Percentiles rank a stretch among this genome's conserved stretches.
These are phyloP conservation scores for Schwanniomyces sp. DNA, from an alignment of 805 yeast genomes.

Conservation along the genomic window DNA sequence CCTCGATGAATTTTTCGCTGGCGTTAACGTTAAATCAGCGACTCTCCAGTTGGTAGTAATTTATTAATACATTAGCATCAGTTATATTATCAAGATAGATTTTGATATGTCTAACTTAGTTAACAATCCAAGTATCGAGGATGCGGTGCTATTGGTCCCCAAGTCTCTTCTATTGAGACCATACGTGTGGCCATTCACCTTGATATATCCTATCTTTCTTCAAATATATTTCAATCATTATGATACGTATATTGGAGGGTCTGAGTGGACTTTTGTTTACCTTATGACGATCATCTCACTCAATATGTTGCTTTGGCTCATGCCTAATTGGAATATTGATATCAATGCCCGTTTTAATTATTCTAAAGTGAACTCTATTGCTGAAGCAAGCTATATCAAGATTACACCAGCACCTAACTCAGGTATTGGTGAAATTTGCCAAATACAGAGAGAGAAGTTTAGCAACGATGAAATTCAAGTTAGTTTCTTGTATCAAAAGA, in stretches of 20 bases:
- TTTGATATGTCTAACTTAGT: conserved; percentile 47
- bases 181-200: conserved; percentile 78
- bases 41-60: background rate
- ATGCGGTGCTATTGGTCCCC: conserved; percentile 74
- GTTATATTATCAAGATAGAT: background rate
- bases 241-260: conserved; percentile 80
- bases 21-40: background rate
- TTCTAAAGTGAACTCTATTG: conserved; percentile 46
- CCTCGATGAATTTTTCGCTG: background rate
- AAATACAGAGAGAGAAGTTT: conserved; percentile 53
- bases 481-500: conserved; percentile 85
- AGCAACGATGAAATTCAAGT: conserved; percentile 61
- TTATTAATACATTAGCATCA: background rate
- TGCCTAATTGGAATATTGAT: conserved; percentile 92
- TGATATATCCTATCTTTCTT: conserved; percentile 71
- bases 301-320: conserved; percentile 75
- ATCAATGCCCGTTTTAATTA: conserved; percentile 73
- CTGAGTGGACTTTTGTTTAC: conserved; percentile 95
- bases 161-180: conserved; percentile 62
- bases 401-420: conserved; percentile 81
- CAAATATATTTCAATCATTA: conserved; percentile 67
- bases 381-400: conserved; percentile 69
- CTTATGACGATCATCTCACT: conserved; percentile 70
- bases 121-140: conserved; percentile 67
- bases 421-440: conserved; percentile 81